A percentile compares a stretch with the other conserved stretches of the same genome.
phyloP scores from a whole-genome alignment of 768 basidiomycete genomes.

The Lentinula raphanica region DNA sequence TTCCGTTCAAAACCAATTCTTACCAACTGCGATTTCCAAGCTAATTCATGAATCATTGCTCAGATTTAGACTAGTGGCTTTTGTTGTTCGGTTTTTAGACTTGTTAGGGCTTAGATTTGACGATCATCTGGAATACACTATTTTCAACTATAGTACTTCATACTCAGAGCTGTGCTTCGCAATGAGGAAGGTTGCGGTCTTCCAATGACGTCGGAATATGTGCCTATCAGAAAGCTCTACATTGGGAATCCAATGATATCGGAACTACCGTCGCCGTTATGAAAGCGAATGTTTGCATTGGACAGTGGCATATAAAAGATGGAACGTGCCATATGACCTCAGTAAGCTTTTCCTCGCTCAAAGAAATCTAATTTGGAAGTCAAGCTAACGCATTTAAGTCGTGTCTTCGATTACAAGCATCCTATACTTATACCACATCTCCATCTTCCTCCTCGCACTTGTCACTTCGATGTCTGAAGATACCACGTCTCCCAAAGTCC shows the following conservation, averaged over 20 bases:
- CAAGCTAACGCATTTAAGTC: neutral
- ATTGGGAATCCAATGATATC: too few species aligned
- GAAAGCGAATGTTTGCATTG: too few species aligned
- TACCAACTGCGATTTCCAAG: too few species aligned
- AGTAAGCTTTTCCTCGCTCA: neutral
- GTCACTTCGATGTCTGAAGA: slow-evolving; percentile 10
- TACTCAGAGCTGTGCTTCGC: too few species aligned
- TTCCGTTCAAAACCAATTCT: too few species aligned
- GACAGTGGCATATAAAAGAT: neutral
- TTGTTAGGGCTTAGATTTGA: neutral
- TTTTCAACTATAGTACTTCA: too few species aligned
- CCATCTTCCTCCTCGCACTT: slow-evolving; percentile 7
- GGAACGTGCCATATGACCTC: neutral
- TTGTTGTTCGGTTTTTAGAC: neutral
- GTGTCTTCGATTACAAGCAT: slow-evolving; percentile 9
- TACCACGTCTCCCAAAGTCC: slow-evolving; percentile 19
- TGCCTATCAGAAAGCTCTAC: too few species aligned
- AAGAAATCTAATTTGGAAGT: slow-evolving; percentile 1
- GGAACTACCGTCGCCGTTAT: too few species aligned
- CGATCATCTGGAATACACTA: too few species aligned
- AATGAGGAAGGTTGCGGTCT: too few species aligned
- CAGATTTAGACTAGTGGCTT: neutral
- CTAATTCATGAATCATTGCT: too few species aligned
- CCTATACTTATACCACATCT: slow-evolving; percentile 9
- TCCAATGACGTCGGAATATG: too few species aligned